A percentile compares a stretch with the other conserved stretches of the same genome.
These are phyloP conservation scores for Aspergillus puulaauensis DNA, from an alignment of 2,329 filamentous ascomycete genomes.

Conservation along the genomic window DNA sequence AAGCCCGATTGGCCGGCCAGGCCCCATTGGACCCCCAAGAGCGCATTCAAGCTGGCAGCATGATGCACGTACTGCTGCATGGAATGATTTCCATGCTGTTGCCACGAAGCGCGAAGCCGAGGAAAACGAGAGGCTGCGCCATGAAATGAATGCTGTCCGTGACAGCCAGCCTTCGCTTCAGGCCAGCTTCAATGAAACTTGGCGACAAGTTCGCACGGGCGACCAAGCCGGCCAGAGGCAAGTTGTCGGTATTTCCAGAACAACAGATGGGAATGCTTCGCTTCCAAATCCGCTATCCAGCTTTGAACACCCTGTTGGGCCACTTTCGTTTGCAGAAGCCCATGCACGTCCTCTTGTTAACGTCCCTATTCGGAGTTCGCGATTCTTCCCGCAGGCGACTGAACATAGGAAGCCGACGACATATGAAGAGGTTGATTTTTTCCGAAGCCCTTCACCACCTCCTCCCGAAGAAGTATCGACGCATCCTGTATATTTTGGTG, in stretches of 20 bases:
- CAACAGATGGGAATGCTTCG: conserved; percentile 26
- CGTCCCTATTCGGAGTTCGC: conserved; percentile 43
- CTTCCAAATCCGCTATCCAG: conserved; percentile 33
- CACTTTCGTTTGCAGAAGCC: conserved; percentile 36
- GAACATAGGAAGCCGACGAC: conserved; percentile 36
- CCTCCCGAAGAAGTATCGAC: conserved; percentile 58
- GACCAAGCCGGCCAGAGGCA: conserved; percentile 42
- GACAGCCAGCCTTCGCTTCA: conserved; percentile 36
- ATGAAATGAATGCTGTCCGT: conserved; percentile 39
- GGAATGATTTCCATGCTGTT: conserved; percentile 45
- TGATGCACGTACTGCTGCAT: conserved; percentile 36
- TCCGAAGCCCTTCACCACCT: conserved; percentile 50
- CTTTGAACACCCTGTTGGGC: conserved; percentile 38
- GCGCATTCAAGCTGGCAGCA: conserved; percentile 33
- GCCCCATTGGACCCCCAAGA: conserved; percentile 48
- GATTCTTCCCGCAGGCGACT: conserved; percentile 48
- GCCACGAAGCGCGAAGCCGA: conserved; percentile 42
- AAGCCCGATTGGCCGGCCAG: conserved; percentile 42
- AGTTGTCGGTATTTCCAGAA: conserved; percentile 37
- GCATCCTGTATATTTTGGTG: conserved; percentile 56
- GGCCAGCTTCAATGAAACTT: conserved; percentile 45
- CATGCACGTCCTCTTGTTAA: conserved; percentile 34
- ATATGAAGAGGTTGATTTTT: conserved; percentile 31
- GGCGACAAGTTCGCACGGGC: conserved; percentile 45
- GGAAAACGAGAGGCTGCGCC: conserved; percentile 40